A percentile compares a stretch with the other conserved stretches of the same genome.
phyloP scores from a whole-genome alignment of 495 filamentous ascomycete species.

The Viridothelium virens region DNA sequence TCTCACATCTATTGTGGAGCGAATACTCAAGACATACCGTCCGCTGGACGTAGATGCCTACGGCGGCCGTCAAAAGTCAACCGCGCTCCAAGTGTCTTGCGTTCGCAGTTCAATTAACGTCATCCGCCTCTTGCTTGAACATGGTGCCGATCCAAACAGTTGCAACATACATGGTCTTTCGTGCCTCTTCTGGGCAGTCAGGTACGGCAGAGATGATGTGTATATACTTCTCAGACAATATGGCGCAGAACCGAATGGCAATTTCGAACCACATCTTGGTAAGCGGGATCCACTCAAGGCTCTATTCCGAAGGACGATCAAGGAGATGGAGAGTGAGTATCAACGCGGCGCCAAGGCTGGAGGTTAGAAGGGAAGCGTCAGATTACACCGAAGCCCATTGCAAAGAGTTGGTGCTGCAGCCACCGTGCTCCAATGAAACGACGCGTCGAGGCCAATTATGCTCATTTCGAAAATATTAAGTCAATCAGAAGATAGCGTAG shows the following conservation, averaged over 20 bases:
- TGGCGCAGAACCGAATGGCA: not conserved
- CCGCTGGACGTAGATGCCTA: not conserved
- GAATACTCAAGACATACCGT: not conserved
- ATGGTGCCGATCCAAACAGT: not conserved
- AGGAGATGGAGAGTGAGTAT: too few relatives aligned
- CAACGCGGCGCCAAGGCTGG: too few relatives aligned
- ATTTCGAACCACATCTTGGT: too few relatives aligned
- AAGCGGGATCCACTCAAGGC: too few relatives aligned
- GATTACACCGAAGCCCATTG: too few relatives aligned
- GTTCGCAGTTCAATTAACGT: not conserved
- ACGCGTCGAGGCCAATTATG: too few relatives aligned
- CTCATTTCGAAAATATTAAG: too few relatives aligned
- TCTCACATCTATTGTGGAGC: not conserved
- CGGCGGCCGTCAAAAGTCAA: not conserved
- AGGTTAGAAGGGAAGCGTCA: too few relatives aligned
- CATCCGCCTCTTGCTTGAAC: not conserved
- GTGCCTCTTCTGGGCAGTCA: not conserved
- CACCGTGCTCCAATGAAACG: too few relatives aligned
- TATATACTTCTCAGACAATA: slow-evolving; percentile 4
- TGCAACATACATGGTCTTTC: not conserved
- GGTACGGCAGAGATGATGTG: not conserved
- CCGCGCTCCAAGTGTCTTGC: slow-evolving; percentile 1
- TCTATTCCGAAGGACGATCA: too few relatives aligned
- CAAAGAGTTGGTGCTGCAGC: too few relatives aligned
- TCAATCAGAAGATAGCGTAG: too few relatives aligned